Percentiles rank a stretch among this genome's conserved stretches.
phyloP scores from a whole-genome alignment of 2,329 filamentous ascomycete genomes.

The Daldinia sp. region DNA sequence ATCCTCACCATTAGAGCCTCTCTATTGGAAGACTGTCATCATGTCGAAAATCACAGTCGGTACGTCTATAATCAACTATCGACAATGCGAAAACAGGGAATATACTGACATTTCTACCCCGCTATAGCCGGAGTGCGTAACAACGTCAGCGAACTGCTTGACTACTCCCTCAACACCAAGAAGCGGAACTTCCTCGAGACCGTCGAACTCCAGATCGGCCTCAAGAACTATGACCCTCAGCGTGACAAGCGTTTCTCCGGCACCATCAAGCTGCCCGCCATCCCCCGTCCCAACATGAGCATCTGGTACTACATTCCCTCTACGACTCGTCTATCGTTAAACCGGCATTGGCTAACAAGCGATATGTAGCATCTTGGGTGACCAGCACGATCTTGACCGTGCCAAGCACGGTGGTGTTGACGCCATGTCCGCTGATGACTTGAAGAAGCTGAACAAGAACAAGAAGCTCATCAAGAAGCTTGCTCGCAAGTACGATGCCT shows the following conservation, averaged over 20 bases:
- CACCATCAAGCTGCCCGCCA: constrained; percentile 92
- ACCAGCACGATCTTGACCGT: constrained; percentile 98
- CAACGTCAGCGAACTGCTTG: constrained; percentile 88
- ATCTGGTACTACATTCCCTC: constrained; percentile 34
- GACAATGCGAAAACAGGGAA: background rate
- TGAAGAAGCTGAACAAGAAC: constrained; percentile 99
- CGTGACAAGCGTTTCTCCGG: constrained; percentile 99
- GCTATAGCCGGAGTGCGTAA: constrained; percentile 52
- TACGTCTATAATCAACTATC: constrained; percentile 48
- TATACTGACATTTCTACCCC: constrained; percentile 36
- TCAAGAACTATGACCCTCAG: constrained; percentile 99
- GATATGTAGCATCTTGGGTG: constrained; percentile 63
- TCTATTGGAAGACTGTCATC: constrained; percentile 88
- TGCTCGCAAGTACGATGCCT: constrained; percentile 99
- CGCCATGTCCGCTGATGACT: constrained; percentile 96
- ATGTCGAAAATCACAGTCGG: constrained; percentile 89
- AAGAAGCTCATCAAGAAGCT: constrained; percentile 99
- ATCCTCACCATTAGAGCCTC: constrained; percentile 78
- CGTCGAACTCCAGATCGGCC: constrained; percentile 86
- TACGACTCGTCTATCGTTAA: background rate
- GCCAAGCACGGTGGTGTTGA: constrained; percentile 99
- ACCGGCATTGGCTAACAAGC: constrained; percentile 7
- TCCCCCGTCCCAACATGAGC: constrained; percentile 77
- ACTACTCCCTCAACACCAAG: constrained; percentile 95
- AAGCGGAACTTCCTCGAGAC: constrained; percentile 98